phyloP scores from a whole-genome alignment of 2,329 filamentous ascomycete genomes.

The Coleophoma crateriformis region DNA sequence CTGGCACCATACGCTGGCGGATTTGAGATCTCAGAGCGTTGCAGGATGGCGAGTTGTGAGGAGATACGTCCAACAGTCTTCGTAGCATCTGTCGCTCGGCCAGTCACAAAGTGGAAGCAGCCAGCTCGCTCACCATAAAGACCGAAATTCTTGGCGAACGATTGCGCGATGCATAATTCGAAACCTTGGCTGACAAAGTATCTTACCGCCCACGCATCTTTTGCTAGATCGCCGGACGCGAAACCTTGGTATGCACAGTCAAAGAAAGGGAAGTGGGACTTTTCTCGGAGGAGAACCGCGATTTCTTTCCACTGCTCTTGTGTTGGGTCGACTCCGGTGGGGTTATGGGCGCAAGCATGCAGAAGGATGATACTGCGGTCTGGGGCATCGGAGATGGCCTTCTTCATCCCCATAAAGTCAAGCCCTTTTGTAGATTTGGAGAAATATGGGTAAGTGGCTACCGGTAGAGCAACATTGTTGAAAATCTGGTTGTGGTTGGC shows the following conservation, averaged over 20 bases:
- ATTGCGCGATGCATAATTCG: conserved; percentile 82
- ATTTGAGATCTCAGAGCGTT: conserved; percentile 96
- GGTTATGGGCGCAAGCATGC: conserved; percentile 96
- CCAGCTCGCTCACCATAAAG: conserved; percentile 95
- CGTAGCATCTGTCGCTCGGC: conserved; percentile 61
- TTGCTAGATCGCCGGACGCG: conserved; percentile 79
- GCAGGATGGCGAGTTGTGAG: conserved; percentile 86
- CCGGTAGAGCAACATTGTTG: conserved; percentile 74
- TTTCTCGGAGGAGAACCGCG: conserved; percentile 67
- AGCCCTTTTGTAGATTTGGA: conserved; percentile 82
- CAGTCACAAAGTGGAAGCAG: conserved; percentile 89
- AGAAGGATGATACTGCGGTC: conserved; percentile 81
- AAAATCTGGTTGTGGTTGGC: conserved; percentile 99
- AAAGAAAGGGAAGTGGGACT: conserved; percentile 95
- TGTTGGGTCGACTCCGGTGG: conserved; percentile 92
- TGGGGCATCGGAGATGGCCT: conserved; percentile 63
- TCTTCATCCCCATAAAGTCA: conserved; percentile 85
- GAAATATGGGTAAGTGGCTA: conserved; percentile 91
- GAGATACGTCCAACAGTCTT: conserved; percentile 59
- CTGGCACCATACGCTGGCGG: conserved; percentile 91
- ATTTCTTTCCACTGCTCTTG: conserved; percentile 92
- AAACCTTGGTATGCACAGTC: conserved; percentile 98
- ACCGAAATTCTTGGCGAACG: conserved; percentile 97
- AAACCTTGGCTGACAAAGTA: conserved; percentile 93
- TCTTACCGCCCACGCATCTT: conserved; percentile 86